phyloP scores from a whole-genome alignment of 1,139 yeast species.

The Yamadazyma atmosphaerica region DNA sequence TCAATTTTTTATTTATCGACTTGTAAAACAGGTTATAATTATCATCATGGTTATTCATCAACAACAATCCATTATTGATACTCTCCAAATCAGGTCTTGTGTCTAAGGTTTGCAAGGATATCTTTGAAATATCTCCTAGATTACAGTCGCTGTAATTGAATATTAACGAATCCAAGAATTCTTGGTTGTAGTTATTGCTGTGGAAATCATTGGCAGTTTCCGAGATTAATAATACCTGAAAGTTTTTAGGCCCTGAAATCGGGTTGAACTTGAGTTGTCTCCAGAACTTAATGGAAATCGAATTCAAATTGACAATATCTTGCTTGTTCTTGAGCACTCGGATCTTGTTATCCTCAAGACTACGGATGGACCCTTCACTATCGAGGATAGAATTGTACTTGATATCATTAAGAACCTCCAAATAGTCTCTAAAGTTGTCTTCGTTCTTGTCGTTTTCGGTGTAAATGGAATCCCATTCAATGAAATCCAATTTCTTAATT shows the following conservation, averaged over 20 bases:
- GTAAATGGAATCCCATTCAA: constrained; percentile 41
- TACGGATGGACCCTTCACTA: constrained; percentile 10
- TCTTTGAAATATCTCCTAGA: constrained; percentile 45
- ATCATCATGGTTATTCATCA: constrained; percentile 22
- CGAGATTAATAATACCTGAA: constrained; percentile 52
- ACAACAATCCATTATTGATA: constrained; percentile 35
- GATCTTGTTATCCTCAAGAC: constrained; percentile 12
- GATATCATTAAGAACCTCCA: constrained; percentile 19
- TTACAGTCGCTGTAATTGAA: constrained; percentile 49
- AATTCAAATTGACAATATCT: constrained; percentile 35
- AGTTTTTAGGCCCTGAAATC: constrained; percentile 45
- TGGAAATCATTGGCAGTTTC: constrained; percentile 22
- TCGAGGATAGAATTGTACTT: constrained; percentile 11
- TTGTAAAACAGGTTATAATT: constrained; percentile 29
- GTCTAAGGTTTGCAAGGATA: constrained; percentile 31
- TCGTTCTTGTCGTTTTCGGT: constrained; percentile 17
- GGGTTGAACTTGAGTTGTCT: constrained; percentile 58
- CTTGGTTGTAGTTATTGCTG: constrained; percentile 21
- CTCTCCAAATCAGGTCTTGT: constrained; percentile 34
- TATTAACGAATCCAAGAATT: constrained; percentile 41
- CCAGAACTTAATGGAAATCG: constrained; percentile 51
- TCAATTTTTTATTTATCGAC: constrained; percentile 29
- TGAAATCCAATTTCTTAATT: constrained; percentile 23
- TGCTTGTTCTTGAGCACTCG: constrained; percentile 28
- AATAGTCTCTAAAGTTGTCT: constrained; percentile 24